These are phyloP conservation scores for Calonectria pteridis DNA, from an alignment of 2,329 filamentous ascomycete species.

Conservation along the genomic window DNA sequence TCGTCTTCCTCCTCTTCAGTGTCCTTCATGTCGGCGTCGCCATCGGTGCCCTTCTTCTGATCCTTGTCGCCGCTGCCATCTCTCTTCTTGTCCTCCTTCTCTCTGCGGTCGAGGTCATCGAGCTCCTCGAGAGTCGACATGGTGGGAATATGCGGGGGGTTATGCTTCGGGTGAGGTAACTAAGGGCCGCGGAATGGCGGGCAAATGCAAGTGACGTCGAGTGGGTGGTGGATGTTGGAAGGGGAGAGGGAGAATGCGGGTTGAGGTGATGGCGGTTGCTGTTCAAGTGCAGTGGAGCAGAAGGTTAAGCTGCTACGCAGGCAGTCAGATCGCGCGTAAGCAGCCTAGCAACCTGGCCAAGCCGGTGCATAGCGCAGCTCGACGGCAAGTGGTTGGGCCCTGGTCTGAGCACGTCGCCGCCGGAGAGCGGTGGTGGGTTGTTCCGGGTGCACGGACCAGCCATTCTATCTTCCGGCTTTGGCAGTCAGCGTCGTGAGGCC, in stretches of 20 bases:
- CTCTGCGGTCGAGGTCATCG: conserved; percentile 86
- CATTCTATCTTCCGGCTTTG: conserved; percentile 23
- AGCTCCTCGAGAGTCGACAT: conserved; percentile 96
- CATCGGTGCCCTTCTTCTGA: conserved; percentile 66
- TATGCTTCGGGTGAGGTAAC: not conserved
- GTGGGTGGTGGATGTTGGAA: conserved; percentile 6
- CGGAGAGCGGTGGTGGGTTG: conserved; percentile 40
- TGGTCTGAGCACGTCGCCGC: conserved; percentile 23
- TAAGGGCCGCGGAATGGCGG: not conserved
- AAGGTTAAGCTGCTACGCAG: conserved; percentile 40
- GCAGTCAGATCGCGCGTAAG: conserved; percentile 49
- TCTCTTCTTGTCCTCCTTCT: conserved; percentile 76
- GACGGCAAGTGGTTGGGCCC: conserved; percentile 24
- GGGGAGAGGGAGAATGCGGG: conserved; percentile 15
- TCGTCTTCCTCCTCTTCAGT: conserved; percentile 81
- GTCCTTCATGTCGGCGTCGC: conserved; percentile 93
- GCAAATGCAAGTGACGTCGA: not conserved
- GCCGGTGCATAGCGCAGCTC: conserved; percentile 29
- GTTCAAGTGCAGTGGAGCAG: conserved; percentile 27
- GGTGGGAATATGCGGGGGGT: conserved; percentile 45
- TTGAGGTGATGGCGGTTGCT: conserved; percentile 30
- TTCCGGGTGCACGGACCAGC: conserved; percentile 40
- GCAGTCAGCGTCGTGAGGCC: not conserved
- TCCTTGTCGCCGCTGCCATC: conserved; percentile 50
- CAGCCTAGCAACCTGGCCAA: conserved; percentile 43